Conservation (phyloP, 2,329 filamentous ascomycete genomes). For the Colletotrichum tropicicola region DNA sequence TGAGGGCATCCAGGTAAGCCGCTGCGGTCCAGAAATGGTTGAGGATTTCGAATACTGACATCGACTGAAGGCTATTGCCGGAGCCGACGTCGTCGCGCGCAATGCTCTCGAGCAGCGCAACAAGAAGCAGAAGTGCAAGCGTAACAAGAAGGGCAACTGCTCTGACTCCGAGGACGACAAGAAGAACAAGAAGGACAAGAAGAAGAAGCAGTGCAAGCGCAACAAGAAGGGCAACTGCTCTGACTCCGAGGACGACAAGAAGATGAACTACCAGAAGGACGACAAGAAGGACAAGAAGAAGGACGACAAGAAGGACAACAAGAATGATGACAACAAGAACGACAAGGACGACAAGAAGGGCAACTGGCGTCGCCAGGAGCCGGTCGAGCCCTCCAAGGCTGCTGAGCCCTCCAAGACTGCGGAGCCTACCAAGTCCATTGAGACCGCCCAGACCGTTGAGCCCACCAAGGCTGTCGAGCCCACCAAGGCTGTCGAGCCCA, state of each 20-base stretch:
- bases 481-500: too few species aligned
- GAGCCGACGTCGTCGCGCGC: not conserved
- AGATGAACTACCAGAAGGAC: too few species aligned
- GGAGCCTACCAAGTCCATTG: too few species aligned
- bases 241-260: not conserved
- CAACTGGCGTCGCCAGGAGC: not conserved
- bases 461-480: too few species aligned
- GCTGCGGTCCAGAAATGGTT: not conserved
- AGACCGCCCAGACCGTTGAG: too few species aligned
- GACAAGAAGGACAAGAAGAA: slow-evolving; percentile 7
- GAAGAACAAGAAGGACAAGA: slow-evolving; percentile 2
- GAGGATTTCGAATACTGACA: not conserved
- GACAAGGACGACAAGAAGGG: slow-evolving; percentile 12
- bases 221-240: slow-evolving; percentile 25
- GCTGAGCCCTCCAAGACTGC: too few species aligned
- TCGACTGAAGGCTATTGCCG: not conserved
- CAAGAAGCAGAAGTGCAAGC: slow-evolving; percentile 21
- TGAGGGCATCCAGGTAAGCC: not conserved
- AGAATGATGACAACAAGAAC: not conserved
- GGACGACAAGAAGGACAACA: slow-evolving; percentile 2
- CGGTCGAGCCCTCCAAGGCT: too few species aligned
- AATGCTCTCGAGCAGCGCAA: slow-evolving; percentile 9
- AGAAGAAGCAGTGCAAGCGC: slow-evolving; percentile 26
- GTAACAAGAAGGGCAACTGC: slow-evolving; percentile 18
- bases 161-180: slow-evolving; percentile 1